Percentiles rank a stretch among this genome's conserved stretches.
Evolutionary conservation across 179 eudicot genomes (phyloP).

Genomic region (Beta corolliflora): DNA sequence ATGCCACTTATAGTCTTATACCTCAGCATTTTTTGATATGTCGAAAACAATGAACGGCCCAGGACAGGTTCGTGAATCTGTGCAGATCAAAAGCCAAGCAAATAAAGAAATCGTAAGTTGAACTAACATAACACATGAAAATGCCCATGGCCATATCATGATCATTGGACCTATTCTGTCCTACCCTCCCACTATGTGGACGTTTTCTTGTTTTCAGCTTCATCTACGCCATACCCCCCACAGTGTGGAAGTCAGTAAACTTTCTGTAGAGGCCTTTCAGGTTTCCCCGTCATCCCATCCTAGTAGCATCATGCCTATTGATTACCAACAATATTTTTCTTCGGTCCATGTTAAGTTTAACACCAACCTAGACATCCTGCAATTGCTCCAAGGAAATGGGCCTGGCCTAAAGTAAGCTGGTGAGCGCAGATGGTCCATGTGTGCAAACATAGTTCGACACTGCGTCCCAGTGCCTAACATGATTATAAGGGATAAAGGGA

Average conservation of each 20-base stretch:
- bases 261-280: neutral
- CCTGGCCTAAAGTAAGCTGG: neutral
- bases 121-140: neutral
- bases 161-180: neutral
- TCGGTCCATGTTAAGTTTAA: neutral
- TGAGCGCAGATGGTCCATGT: neutral
- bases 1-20: slow-evolving; percentile 27
- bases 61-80: slow-evolving; percentile 77
- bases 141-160: neutral
- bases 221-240: neutral
- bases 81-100: slow-evolving; percentile 16
- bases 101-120: slow-evolving; percentile 10
- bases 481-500: neutral
- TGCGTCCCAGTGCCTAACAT: neutral
- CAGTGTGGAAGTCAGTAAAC: neutral
- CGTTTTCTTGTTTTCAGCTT: neutral
- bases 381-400: neutral
- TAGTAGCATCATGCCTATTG: neutral
- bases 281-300: neutral
- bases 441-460: neutral
- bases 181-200: neutral
- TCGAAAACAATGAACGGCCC: slow-evolving; percentile 88
- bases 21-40: slow-evolving; percentile 74
- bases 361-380: neutral
- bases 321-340: neutral